Base-by-base conservation (phyloP, 495 filamentous ascomycete genomes). In the Barbatosphaeria neglecta region DNA sequence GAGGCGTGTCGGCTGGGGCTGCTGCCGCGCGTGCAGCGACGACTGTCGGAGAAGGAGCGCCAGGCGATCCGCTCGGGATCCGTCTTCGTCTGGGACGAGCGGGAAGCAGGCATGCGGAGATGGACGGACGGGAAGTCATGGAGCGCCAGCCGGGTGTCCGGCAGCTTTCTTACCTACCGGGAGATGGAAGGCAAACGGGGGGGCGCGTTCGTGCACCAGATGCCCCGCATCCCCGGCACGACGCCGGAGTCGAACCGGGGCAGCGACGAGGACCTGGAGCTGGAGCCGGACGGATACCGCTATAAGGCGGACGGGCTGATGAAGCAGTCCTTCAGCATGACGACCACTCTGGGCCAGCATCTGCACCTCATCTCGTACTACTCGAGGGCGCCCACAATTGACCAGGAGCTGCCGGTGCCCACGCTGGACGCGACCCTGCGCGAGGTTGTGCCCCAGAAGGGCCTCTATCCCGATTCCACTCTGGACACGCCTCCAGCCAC, bases 321-420 rank as follows among this genome's bases (percentile, higher is more conserved):
- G 89, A 98, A 98, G 72, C 92, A 98, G 64, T 97, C 92, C 0
- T 98, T 97, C 74, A 96, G 90, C 69, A 97, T 98, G 60, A 95
- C 90, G 4, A 97, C 90, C 2, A 83, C 84, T 7, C 77, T 73
- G 18, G 84, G 86, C 23, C 87, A 96, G 50, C 94, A 97, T 55
- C 77, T 98, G 5, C 92, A 98, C 61, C 72, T 98, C 33, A 98
- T 98, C 61, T 95, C 90, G 55, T 98, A 98, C 62, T 96, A 87
- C 60, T 77, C 86, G n/a, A 75, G 90, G 43, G 80, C 83, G 23
- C 75, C 82, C 53, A 75, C 83, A 1, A 75, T 76, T 20, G 74
- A 78, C 6, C 72, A 73, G 37, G 79, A 80, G 25, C 68, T 96
- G 4, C 77, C 77, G 53, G 84, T 88, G 54, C 92, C 92, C 2